Evolutionary conservation across 306 rosid species (phyloP), one percentile per base, ranked within the genome.

Genomic region (Corylus heterophylla): DNA sequence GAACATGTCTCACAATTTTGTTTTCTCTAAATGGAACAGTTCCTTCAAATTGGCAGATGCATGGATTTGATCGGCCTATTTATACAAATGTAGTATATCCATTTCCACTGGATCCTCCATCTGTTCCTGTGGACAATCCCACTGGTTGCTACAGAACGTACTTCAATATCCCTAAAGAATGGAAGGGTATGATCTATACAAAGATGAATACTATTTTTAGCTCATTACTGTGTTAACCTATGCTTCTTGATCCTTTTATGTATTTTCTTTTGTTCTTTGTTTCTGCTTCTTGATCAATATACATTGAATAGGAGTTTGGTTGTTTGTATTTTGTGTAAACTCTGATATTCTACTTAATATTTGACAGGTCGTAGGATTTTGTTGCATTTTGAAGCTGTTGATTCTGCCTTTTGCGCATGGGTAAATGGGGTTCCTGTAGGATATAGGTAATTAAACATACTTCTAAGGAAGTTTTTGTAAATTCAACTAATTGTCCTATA

Each of bases 1-100:
- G 11, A 69, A 78, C 12, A 27, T 82, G 73, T 85, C 82, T 87
- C 74, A 70, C 69, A 22, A 12, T 54, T 69, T 79, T 45, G 69
- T 83, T 79, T 22, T 68, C 20, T 79, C 74, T 48, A 71, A 77
- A 71, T 83, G 89, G 82, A 85, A 83, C 96, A 92, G 98, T 95
- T 89, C 98, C 98, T 84, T 92, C 98, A 12, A 95, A 93, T 86
- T 95, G 98, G 98, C 98, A 95, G 82, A 62, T 92, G 88, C 98
- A 91, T 80, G 98, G 98, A 39, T 95, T 87, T 82, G 98, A 95
- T 81, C 58, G 74, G 82, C 98, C 98, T n/a, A 95, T 95, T 78
- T 92, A 95, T 79, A 89, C 98, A 22, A 95, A 95, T 47, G n/a
- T 71, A 10, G 66, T 27, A 4, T 92, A 95, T 87, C 98, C 98